Evolutionary conservation across 805 yeast genomes (phyloP), one percentile per base, ranked within the genome.

Genomic region (Starmerella apis): DNA sequence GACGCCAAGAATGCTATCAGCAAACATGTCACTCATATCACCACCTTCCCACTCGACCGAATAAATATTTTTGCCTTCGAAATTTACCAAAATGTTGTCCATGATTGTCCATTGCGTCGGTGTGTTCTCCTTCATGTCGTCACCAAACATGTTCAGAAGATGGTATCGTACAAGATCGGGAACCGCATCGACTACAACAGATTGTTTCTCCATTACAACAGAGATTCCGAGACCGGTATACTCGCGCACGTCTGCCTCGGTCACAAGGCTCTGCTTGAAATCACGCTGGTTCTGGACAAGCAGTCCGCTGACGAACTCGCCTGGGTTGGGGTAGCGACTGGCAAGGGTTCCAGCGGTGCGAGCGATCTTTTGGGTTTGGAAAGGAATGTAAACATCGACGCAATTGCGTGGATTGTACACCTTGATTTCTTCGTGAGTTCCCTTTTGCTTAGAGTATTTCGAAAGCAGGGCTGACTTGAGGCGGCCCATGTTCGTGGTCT

Each of bases 401-500:
- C 96, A 85, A 64, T 92, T 90, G 61, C 85, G 76, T 4, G 99
- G 99, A 57, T 86, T 90, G 68, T 78, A 90, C 3, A 92, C 94
- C 58, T 80, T 84, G 10, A 88, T 88, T 63, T 92, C 97, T 44
- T 84, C 79, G 16, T 84, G 92, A 0, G 96, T 86, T 7, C 86
- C 86, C 63, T 81, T 86, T 47, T 83, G 71, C 45, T 79, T 76
- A 2, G 86, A 75, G 61, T 90, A 92, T 65, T 86, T 87, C 41
- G 95, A 85, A 55, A 88, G 68, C 35, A 92, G 71, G 0, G 98
- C 97, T 24, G 95, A 84, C 65, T 92, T 92, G 49, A 92, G 69
- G 63, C 98, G 79, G 50, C 97, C 98, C 97, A 92, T 92, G n/a
- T 95, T 96, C 60, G 86, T 87, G 2, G 92, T 80, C 62, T 92